Evolutionary conservation across 73 alveolate species (phyloP).

Genomic region (Blepharisma stoltei): DNA sequence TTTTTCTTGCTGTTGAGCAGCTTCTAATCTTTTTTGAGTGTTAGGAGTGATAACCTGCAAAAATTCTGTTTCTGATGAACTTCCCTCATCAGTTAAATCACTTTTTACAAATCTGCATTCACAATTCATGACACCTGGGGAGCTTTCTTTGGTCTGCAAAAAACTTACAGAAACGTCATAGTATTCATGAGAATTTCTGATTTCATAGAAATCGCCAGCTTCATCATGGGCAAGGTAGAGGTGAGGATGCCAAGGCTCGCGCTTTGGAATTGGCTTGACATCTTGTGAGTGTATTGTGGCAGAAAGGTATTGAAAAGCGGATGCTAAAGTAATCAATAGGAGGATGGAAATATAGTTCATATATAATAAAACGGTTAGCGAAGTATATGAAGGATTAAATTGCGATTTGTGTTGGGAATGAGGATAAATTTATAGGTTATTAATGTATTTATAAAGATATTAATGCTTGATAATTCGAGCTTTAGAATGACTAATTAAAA

Average conservation of each 20-base stretch:
- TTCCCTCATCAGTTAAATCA: neutral
- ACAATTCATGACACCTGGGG: conserved; percentile 28
- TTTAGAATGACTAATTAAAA: too few species aligned
- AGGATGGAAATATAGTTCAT: too few species aligned
- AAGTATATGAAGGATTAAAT: too few species aligned
- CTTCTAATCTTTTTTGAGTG: neutral
- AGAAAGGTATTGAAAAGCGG: neutral
- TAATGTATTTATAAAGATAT: too few species aligned
- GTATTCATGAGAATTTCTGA: conserved; percentile 24
- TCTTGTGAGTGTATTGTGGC: conserved; percentile 28
- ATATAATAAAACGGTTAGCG: too few species aligned
- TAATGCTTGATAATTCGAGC: too few species aligned
- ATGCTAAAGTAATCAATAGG: too few species aligned
- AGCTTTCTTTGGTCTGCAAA: conserved; percentile 2
- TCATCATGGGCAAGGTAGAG: conserved; percentile 11
- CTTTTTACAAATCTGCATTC: conserved; percentile 21
- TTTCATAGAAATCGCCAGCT: conserved; percentile 16
- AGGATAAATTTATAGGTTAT: too few species aligned
- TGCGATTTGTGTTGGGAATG: too few species aligned
- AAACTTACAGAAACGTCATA: conserved; percentile 24
- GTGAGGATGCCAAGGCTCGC: conserved; percentile 28
- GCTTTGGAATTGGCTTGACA: neutral
- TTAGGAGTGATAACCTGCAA: conserved; percentile 23
- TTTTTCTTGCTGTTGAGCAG: conserved; percentile 7
- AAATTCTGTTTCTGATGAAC: neutral